Evolutionary conservation across 768 basidiomycete genomes (phyloP), one percentile per base, ranked within the genome.

Genomic region (Pholiota microspora): DNA sequence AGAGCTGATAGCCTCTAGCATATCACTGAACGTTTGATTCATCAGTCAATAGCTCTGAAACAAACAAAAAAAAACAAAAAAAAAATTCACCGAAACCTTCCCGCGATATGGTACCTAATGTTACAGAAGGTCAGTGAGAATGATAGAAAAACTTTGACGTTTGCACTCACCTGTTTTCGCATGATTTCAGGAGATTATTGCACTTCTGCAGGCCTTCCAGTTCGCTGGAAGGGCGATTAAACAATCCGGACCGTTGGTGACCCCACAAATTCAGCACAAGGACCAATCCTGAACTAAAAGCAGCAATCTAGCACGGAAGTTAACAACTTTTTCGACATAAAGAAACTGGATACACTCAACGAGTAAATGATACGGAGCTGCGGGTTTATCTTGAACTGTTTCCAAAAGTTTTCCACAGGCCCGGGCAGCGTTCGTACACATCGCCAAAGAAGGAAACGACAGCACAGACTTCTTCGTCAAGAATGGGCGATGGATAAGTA

Each of bases 391-490:
- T 32, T 74, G 69, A 36, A 77, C 75, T 9, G 76, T 70, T 54
- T 89, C 87, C 42, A 87, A 67, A 25, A 93, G 74, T 54, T 87
- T 88, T 16, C 78, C 80, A 54, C 82, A 86, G 0, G 86, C 84
- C 3, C 91, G 76, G 1, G 91, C 88, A 1, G 92, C 84, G 53
- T 88, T 76, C 29, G 85, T 78, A 65, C 85, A 89, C 52, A 85
- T 86, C 0, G 85, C 81, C 13, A 86, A 74, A 0, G 83, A 86
- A 8, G 83, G 78, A 50, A 79, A 76, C 2, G 77, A 71, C 18
- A 79, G 59, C 3, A 60, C 44, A 10, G 75, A 71, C 1, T 69
- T 66, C 48, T 71, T 75, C 13, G 69, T 66, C 5, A 90, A 77
- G 69, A 89, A 89, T 1, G 86, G 84, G 7, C 87, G 80, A 64